phyloP scores from a whole-genome alignment of 257 asterid genomes.

The Gentiana straminea region DNA sequence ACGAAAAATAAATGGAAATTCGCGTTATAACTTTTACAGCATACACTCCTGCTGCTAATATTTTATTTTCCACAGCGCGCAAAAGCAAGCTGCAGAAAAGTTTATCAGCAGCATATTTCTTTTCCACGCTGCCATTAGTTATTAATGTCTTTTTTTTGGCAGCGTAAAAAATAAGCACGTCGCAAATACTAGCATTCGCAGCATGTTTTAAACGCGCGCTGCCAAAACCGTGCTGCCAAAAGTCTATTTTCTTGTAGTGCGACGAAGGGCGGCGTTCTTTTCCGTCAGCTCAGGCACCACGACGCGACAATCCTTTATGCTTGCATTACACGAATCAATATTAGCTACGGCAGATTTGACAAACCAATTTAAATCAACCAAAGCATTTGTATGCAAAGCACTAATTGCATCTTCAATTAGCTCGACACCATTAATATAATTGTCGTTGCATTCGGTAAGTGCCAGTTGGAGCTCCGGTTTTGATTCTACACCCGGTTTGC shows the following conservation, averaged over 20 bases:
- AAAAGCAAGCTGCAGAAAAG: too few species aligned
- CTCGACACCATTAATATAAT: conserved; percentile 38
- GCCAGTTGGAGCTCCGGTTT: conserved; percentile 13
- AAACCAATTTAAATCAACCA: conserved; percentile 22
- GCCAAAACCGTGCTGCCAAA: conserved; percentile 6
- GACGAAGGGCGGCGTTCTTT: conserved; percentile 3
- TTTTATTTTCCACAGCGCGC: too few species aligned
- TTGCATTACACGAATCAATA: conserved; percentile 21
- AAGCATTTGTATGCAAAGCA: conserved; percentile 7
- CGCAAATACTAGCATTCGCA: too few species aligned
- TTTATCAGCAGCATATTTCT: too few species aligned
- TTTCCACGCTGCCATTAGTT: too few species aligned
- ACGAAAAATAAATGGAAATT: too few species aligned
- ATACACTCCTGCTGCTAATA: too few species aligned
- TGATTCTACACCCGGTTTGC: background rate
- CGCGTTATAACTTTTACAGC: too few species aligned
- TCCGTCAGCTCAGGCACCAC: conserved; percentile 1
- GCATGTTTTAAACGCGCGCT: too few species aligned
- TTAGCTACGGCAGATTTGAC: conserved; percentile 25
- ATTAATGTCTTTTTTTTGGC: too few species aligned
- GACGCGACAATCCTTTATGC: background rate
- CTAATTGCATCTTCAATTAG: conserved; percentile 38
- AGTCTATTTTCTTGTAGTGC: background rate
- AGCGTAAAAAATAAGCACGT: too few species aligned
- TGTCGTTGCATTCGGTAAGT: conserved; percentile 38